Conservation (phyloP, 148 eudicot species). For the Spergularia bocconei region DNA sequence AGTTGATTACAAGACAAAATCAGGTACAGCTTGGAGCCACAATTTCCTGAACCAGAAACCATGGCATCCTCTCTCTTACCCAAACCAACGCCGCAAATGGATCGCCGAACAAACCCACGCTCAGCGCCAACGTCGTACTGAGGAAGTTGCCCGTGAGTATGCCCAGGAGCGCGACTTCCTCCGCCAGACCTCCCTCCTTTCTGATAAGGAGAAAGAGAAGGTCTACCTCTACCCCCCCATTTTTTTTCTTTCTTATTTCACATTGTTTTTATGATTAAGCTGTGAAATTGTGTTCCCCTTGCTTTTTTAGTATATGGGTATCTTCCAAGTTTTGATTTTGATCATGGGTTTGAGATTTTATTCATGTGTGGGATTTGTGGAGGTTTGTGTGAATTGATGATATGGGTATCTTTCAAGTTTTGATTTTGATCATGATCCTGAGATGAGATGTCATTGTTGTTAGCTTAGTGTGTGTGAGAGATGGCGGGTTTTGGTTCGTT, state of each 20-base stretch:
- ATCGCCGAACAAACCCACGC: constrained; percentile 97
- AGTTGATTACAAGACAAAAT: constrained; percentile 73
- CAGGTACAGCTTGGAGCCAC: constrained; percentile 99
- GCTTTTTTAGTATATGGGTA: not conserved
- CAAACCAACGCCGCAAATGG: constrained; percentile 99
- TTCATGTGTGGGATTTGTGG: no score
- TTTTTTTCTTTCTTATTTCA: no score
- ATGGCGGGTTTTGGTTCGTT: not conserved
- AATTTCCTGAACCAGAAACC: constrained; percentile 87
- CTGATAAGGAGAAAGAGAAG: constrained; percentile 93
- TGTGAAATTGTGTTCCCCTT: no score
- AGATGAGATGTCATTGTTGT: not conserved
- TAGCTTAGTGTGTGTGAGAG: not conserved
- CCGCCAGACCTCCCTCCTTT: constrained; percentile 74
- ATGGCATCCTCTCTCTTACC: constrained; percentile 99
- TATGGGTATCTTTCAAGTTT: not conserved
- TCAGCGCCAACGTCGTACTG: constrained; percentile 62
- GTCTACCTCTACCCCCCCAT: constrained; percentile 21
- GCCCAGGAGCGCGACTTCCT: constrained; percentile 94
- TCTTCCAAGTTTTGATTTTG: not conserved
- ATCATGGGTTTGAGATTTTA: not conserved
- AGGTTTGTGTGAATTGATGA: not conserved
- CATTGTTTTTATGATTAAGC: not conserved
- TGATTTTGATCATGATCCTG: not conserved
- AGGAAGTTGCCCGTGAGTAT: constrained; percentile 94